Percentiles rank a stretch among this genome's conserved stretches.
phyloP scores from a whole-genome alignment of 2,329 filamentous ascomycete genomes.

The Stromatinia cepivora region DNA sequence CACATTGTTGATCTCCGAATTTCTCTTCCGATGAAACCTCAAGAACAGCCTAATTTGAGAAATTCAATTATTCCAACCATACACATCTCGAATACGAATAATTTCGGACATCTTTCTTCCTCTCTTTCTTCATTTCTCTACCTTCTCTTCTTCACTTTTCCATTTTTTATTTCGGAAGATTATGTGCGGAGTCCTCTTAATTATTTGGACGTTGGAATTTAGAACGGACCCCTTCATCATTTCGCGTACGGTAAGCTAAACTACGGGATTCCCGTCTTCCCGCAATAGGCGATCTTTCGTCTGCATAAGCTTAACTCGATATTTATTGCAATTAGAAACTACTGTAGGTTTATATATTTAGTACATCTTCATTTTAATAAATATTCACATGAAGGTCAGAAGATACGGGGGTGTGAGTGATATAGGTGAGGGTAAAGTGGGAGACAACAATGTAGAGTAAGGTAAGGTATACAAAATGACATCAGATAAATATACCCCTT shows the following conservation, averaged over 20 bases:
- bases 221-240: constrained; percentile 23
- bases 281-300: constrained; percentile 11
- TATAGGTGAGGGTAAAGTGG: not conserved
- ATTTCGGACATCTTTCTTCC: not conserved
- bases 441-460: not conserved
- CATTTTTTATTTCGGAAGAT: constrained; percentile 9
- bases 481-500: constrained; percentile 19
- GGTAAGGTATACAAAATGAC: not conserved
- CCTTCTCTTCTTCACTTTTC: not conserved
- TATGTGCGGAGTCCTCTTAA: constrained; percentile 1
- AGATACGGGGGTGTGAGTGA: not conserved
- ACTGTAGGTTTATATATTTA: not conserved
- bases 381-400: not conserved
- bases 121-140: not conserved
- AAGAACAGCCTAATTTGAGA: constrained; percentile 6
- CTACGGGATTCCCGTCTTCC: constrained; percentile 31
- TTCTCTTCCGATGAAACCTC: not conserved
- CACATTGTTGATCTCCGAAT: not conserved
- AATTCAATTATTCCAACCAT: constrained; percentile 3
- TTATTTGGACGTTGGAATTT: constrained; percentile 19
- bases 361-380: not conserved
- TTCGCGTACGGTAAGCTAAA: constrained; percentile 22
- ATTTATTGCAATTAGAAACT: not conserved
- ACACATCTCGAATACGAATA: constrained; percentile 2
- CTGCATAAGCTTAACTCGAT: constrained; percentile 20